Conservation (phyloP, 345 rosid genomes). For the Bretschneidera sinensis region DNA sequence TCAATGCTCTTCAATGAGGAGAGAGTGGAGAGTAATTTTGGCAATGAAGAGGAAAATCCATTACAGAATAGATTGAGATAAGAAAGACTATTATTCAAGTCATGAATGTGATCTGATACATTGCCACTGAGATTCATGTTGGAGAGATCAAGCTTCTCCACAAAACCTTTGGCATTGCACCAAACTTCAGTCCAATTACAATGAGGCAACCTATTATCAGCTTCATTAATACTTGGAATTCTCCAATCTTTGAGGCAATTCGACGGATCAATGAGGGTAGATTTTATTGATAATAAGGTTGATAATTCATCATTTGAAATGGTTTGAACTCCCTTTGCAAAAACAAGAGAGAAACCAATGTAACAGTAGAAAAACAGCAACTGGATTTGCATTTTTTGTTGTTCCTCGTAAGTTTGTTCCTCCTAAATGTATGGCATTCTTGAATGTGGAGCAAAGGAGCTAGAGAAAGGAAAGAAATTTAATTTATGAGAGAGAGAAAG, state of each 20-base stretch:
- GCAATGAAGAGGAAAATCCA: constrained; percentile 50
- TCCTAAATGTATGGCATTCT: constrained; percentile 38
- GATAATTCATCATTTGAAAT: constrained; percentile 35
- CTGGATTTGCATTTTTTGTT: constrained; percentile 36
- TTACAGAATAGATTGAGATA: constrained; percentile 53
- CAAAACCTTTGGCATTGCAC: constrained; percentile 58
- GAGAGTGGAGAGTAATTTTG: constrained; percentile 47
- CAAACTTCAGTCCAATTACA: constrained; percentile 77
- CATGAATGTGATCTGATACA: constrained; percentile 53
- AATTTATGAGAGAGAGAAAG: constrained; percentile 19
- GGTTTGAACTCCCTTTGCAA: constrained; percentile 32
- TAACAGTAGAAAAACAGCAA: constrained; percentile 41
- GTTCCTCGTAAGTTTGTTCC: constrained; percentile 18
- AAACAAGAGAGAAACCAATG: constrained; percentile 42
- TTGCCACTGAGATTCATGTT: constrained; percentile 73
- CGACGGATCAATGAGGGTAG: constrained; percentile 52
- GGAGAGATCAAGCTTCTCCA: constrained; percentile 62
- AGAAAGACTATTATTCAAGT: constrained; percentile 34
- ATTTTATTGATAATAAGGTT: constrained; percentile 49
- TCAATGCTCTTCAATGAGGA: constrained; percentile 54
- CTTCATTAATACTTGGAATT: constrained; percentile 19
- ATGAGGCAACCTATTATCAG: constrained; percentile 24
- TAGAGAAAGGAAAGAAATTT: constrained; percentile 19
- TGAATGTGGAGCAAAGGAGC: constrained; percentile 31
- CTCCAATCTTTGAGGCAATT: constrained; percentile 57